Base-by-base conservation (phyloP, 345 rosid genomes). In the Eucalyptus erythrocorys region DNA sequence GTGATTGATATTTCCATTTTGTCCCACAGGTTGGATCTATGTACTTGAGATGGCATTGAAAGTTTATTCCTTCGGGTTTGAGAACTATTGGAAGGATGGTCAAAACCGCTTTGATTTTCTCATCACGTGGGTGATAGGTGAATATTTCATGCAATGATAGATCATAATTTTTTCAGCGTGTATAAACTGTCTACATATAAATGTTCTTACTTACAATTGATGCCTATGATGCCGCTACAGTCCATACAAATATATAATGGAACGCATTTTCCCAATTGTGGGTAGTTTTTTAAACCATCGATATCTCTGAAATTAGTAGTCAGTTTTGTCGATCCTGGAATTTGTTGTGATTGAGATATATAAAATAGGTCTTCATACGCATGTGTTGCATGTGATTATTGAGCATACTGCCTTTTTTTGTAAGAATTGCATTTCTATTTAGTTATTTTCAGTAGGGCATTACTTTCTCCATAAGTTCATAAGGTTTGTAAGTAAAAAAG, bases 1-100 rank as follows among this genome's bases (percentile, higher is more conserved):
- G 22, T 86, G 43, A 53, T 48, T 11, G 26, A 9, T 49, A 24
- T 88, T 87, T 88, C 71, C 50, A 88, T 71, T 79, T 61, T 89
- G 66, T 87, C 88, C 87, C 84, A 89, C 97, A 98, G 99, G 99
- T 86, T 98, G 99, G 99, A 93, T 98, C 88, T 98, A 98, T 90
- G 96, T 98, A 71, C 86, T 98, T 92, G 99, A 98, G 96, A 98
- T 97, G 99, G 97, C 95, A 86, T 91, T 98, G 81, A 98, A 98
- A 92, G 91, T 97, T 79, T 98, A 95, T 91, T 90, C 99, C 30
- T 96, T 87, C 90, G 99, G 99, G 89, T 98, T 98, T 45, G 93
- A 89, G 88, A 98, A 98, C 90, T 98, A 97, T 84, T 98, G 99
- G 99, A 96, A 92, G 89, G 99, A 96, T 90, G 98, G 99, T 88